A percentile compares a stretch with the other conserved stretches of the same genome.
Evolutionary conservation across 2,329 filamentous ascomycete genomes (phyloP).

Genomic region (Colletotrichum godetiae): DNA sequence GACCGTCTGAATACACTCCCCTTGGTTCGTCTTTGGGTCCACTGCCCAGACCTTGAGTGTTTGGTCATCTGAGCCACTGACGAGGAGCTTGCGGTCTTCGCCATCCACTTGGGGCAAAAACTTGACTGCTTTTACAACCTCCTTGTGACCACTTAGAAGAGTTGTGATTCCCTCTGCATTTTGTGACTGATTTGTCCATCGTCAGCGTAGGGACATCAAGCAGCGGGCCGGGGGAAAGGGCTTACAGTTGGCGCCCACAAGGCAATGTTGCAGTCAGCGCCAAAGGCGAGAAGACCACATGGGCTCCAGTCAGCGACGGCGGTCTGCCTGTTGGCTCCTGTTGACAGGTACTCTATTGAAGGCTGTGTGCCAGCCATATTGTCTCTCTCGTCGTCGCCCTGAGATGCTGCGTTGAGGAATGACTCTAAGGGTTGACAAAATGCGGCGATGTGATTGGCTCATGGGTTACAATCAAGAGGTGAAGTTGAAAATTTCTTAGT

Average conservation of each 20-base stretch:
- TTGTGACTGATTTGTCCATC: constrained; percentile 9
- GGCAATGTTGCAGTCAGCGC: constrained; percentile 88
- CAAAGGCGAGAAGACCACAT: constrained; percentile 83
- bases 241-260: constrained; percentile 77
- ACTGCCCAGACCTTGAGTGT: constrained; percentile 78
- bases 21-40: constrained; percentile 39
- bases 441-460: constrained; percentile 50
- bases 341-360: constrained; percentile 69
- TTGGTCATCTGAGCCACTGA: constrained; percentile 87
- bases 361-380: constrained; percentile 42
- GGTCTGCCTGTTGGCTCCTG: constrained; percentile 91
- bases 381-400: background rate
- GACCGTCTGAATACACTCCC: constrained; percentile 64
- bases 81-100: constrained; percentile 65
- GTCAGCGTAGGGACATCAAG: background rate
- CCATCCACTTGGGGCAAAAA: constrained; percentile 70
- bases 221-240: background rate
- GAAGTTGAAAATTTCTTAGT: constrained; percentile 37
- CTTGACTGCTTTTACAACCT: constrained; percentile 84
- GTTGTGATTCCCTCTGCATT: constrained; percentile 66
- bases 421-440: constrained; percentile 48
- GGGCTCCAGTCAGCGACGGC: constrained; percentile 89
- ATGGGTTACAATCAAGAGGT: constrained; percentile 17
- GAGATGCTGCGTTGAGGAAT: constrained; percentile 35
- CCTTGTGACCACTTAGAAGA: constrained; percentile 81